phyloP scores from a whole-genome alignment of 768 basidiomycete genomes.

The Suillus luteus region DNA sequence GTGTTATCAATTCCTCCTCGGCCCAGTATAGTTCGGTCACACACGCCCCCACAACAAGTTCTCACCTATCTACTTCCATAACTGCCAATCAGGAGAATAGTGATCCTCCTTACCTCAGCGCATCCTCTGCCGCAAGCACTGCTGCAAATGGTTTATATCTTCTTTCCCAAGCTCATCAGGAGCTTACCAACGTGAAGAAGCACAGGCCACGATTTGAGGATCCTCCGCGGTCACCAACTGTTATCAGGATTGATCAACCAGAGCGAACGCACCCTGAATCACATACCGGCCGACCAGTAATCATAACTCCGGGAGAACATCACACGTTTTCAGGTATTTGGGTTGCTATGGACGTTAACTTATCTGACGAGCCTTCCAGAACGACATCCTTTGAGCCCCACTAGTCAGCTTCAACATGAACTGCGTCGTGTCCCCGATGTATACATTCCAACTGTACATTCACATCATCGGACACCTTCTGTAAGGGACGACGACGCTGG shows the following conservation, averaged over 20 bases:
- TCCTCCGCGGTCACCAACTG: slow-evolving; percentile 28
- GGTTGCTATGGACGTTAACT: not conserved
- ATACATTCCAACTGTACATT: slow-evolving; percentile 16
- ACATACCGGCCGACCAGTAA: not conserved
- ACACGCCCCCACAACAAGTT: slow-evolving; percentile 36
- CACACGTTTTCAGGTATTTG: slow-evolving; percentile 20
- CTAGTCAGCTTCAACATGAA: slow-evolving; percentile 9
- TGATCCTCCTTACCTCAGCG: slow-evolving; percentile 38
- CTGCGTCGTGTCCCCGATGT: slow-evolving; percentile 13
- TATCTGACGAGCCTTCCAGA: slow-evolving; percentile 16
- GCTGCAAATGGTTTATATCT: slow-evolving; percentile 94
- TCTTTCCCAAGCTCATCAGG: slow-evolving; percentile 93
- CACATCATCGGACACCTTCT: not conserved
- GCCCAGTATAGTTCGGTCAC: slow-evolving; percentile 30
- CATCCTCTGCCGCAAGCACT: slow-evolving; percentile 61
- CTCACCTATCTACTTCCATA: slow-evolving; percentile 37
- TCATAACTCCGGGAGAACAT: slow-evolving; percentile 6
- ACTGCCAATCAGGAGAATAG: slow-evolving; percentile 36
- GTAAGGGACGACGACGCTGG: not conserved
- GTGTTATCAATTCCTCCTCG: slow-evolving; percentile 57
- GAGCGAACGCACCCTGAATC: slow-evolving; percentile 8
- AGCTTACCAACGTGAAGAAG: slow-evolving; percentile 92
- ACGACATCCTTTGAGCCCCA: slow-evolving; percentile 16
- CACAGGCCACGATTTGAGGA: slow-evolving; percentile 55
- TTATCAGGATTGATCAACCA: slow-evolving; percentile 28